These are phyloP conservation scores for Cladosporium sp. DNA, from an alignment of 2,329 filamentous ascomycete genomes.

Conservation along the genomic window DNA sequence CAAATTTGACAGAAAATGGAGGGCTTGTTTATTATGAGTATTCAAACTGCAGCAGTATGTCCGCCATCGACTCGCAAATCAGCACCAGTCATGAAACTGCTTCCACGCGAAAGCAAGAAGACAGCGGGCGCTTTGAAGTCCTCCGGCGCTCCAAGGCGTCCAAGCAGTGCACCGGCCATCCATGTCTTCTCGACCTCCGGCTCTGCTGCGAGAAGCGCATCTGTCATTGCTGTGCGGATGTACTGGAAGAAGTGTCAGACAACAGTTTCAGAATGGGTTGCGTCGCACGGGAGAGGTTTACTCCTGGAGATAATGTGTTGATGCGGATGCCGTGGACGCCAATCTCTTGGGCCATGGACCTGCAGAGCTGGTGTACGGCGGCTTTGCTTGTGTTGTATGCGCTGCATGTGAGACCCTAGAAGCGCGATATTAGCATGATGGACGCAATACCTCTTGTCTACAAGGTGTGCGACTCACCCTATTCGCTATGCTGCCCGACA, in stretches of 20 bases:
- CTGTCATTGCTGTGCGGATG: slow-evolving; percentile 34
- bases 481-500: slow-evolving; percentile 34
- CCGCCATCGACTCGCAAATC: slow-evolving; percentile 70
- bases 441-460: too few relatives aligned
- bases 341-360: slow-evolving; percentile 53
- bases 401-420: slow-evolving; percentile 40
- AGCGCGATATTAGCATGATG: background rate
- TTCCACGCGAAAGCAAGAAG: slow-evolving; percentile 62
- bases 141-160: slow-evolving; percentile 49
- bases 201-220: slow-evolving; percentile 32
- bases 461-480: slow-evolving; percentile 22
- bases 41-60: slow-evolving; percentile 37
- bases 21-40: background rate
- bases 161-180: slow-evolving; percentile 50
- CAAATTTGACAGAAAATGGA: too few relatives aligned
- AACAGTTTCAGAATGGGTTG: background rate
- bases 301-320: slow-evolving; percentile 45
- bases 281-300: slow-evolving; percentile 15
- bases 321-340: slow-evolving; percentile 43
- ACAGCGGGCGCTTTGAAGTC: slow-evolving; percentile 61
- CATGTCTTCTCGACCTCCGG: slow-evolving; percentile 48
- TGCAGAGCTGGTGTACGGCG: slow-evolving; percentile 49
- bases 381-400: slow-evolving; percentile 55
- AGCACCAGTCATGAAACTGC: slow-evolving; percentile 65
- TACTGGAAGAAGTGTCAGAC: slow-evolving; percentile 18